These are phyloP conservation scores for Plasmodium adleri DNA, from an alignment of 169 alveolate genomes.

Conservation along the genomic window DNA sequence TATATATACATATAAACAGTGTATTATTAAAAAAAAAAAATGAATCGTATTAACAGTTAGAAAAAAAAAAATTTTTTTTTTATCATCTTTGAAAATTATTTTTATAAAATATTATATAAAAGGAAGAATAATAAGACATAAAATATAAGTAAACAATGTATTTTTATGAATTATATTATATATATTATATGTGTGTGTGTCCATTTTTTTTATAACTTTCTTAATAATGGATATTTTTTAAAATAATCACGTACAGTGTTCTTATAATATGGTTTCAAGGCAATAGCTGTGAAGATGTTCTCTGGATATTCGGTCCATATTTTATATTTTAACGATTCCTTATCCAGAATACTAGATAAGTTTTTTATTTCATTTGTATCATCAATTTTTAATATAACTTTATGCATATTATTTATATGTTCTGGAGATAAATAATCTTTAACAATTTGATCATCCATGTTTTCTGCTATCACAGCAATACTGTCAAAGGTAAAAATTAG, in stretches of 20 bases:
- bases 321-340: constrained; percentile 55
- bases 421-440: constrained; percentile 75
- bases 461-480: constrained; percentile 77
- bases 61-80: background rate
- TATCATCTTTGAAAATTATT: too few species aligned
- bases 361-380: constrained; percentile 58
- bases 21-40: background rate
- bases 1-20: background rate
- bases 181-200: background rate
- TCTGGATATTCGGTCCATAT: constrained; percentile 81
- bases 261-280: constrained; percentile 78
- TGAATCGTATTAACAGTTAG: too few species aligned
- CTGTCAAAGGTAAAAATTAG: constrained; percentile 17
- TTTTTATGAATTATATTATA: too few species aligned
- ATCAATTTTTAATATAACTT: constrained; percentile 75
- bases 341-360: constrained; percentile 64
- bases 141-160: too few species aligned
- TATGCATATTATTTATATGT: constrained; percentile 78
- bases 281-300: constrained; percentile 78
- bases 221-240: constrained; percentile 75
- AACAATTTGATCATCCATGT: constrained; percentile 64
- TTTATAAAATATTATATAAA: too few species aligned
- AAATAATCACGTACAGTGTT: constrained; percentile 73
- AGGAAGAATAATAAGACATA: too few species aligned
- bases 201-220: constrained; percentile 23